Evolutionary conservation across 345 rosid genomes (phyloP).

Genomic region (Melastoma malabathricum): DNA sequence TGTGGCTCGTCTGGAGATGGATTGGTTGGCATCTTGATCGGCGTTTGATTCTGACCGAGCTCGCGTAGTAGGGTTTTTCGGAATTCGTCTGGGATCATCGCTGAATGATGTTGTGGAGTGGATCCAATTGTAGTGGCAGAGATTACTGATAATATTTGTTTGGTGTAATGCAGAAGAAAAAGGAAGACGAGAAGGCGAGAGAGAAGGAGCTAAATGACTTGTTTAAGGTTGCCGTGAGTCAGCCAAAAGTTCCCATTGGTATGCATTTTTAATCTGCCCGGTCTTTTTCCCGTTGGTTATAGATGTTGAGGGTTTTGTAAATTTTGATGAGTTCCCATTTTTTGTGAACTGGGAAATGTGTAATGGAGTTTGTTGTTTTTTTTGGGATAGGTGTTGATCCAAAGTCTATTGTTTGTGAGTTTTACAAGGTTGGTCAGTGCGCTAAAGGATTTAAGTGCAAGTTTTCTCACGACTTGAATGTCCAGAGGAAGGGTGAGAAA

Average conservation of each 20-base stretch:
- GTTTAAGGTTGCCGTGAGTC: constrained; percentile 85
- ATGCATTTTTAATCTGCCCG: constrained; percentile 7
- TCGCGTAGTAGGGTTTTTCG: too few species aligned
- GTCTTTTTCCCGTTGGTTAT: too few species aligned
- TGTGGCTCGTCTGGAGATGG: too few species aligned
- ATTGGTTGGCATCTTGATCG: too few species aligned
- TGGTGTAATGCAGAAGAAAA: constrained; percentile 59
- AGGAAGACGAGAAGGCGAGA: constrained; percentile 91
- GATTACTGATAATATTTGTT: not conserved
- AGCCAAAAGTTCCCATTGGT: constrained; percentile 91
- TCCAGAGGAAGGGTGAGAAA: constrained; percentile 97
- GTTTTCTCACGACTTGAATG: constrained; percentile 86
- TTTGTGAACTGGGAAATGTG: not conserved
- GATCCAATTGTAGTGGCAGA: not conserved
- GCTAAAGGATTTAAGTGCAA: constrained; percentile 89
- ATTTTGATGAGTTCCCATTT: too few species aligned
- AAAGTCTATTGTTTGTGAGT: constrained; percentile 80
- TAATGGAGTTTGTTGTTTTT: constrained; percentile 4
- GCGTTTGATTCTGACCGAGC: too few species aligned
- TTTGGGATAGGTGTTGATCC: constrained; percentile 76
- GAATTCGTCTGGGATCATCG: too few species aligned
- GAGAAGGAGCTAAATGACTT: constrained; percentile 89
- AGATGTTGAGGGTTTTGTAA: too few species aligned
- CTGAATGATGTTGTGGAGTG: too few species aligned
- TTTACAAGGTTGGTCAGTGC: constrained; percentile 87